Evolutionary conservation across 768 basidiomycete species (phyloP), one percentile per base, ranked within the genome.

Genomic region (Hydnomerulius pinastri): DNA sequence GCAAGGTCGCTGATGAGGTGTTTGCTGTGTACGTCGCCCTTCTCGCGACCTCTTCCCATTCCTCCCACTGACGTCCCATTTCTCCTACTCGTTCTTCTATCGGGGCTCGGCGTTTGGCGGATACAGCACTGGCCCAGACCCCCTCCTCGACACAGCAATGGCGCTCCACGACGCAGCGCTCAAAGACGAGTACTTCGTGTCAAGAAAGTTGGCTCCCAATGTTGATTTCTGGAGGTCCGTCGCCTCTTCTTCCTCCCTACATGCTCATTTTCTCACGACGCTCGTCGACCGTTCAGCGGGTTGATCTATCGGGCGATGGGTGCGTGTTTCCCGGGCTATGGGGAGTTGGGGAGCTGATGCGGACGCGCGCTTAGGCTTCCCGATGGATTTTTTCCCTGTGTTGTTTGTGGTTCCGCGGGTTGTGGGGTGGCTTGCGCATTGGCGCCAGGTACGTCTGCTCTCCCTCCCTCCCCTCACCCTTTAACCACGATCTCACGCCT

Each of bases 241-340:
- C 6, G 43, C 36, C 23, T 28, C 38, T 28, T 27, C 36, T 47
- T 28, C 27, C 41, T 30, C 8, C 0, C 8, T 21, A 46, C 29
- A 8, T 7, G 2, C 4, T 4, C 21, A 6, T 41, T 3, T 25
- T 23, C 43, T 56, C 23, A 62, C 41, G 28, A 17, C 2, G 13
- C 25, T 21, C 27, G 4, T 35, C 32, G 42, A 7, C 15, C 21
- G 25, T 48, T 33, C 57, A 92, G 90, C 57, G 90, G 91, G 7
- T 69, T 94, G 50, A 94, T 95, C 59, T 95, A 95, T 68, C 87
- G 90, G 43, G 90, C 90, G 18, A 93, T 93, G 91, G 91, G 90
- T 90, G 55, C 56, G 77, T 60, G 35, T 54, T 51, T 32, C 28
- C 12, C 12, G 20, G 27, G 40, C 23, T 9, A 33, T 11, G 4